Percentiles rank a stretch among this genome's conserved stretches.
Evolutionary conservation across 768 basidiomycete genomes (phyloP).

Genomic region (Rickenella mellea): DNA sequence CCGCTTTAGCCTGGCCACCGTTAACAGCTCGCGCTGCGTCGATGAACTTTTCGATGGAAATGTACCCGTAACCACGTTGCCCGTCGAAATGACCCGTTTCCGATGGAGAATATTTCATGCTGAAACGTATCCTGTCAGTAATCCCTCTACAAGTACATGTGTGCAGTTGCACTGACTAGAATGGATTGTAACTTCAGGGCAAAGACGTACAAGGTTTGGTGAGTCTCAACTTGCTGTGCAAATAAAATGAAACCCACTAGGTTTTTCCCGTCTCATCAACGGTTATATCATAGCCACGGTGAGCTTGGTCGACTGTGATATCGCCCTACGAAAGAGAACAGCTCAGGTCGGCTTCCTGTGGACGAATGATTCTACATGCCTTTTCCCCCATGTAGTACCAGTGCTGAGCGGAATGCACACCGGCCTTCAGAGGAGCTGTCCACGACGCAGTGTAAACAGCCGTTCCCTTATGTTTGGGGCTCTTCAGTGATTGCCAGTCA

Average conservation of each 20-base stretch:
- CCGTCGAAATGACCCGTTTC: conserved; percentile 91
- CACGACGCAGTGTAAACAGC: conserved; percentile 91
- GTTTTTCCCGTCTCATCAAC: conserved; percentile 77
- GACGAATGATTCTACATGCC: conserved; percentile 25
- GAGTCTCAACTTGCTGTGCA: background rate
- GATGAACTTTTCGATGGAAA: conserved; percentile 89
- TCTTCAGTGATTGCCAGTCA: conserved; percentile 81
- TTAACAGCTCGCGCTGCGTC: conserved; percentile 77
- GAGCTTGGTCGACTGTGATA: conserved; percentile 86
- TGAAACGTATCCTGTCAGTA: conserved; percentile 18
- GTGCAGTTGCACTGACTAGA: conserved; percentile 53
- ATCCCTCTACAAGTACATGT: conserved; percentile 7
- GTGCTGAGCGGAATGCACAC: conserved; percentile 85
- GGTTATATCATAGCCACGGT: conserved; percentile 87
- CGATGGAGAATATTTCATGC: conserved; percentile 93
- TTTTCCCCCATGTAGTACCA: conserved; percentile 96
- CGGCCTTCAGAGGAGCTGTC: conserved; percentile 85
- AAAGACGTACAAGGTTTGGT: background rate
- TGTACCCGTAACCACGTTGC: conserved; percentile 85
- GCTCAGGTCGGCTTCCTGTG: conserved; percentile 3
- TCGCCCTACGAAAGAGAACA: conserved; percentile 52
- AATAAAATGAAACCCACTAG: conserved; percentile 25
- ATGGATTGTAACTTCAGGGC: conserved; percentile 59
- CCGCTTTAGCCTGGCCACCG: conserved; percentile 52
- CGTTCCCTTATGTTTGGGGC: conserved; percentile 69